Evolutionary conservation across 441 rosid species (phyloP).

Genomic region (Pelargonium australe): DNA sequence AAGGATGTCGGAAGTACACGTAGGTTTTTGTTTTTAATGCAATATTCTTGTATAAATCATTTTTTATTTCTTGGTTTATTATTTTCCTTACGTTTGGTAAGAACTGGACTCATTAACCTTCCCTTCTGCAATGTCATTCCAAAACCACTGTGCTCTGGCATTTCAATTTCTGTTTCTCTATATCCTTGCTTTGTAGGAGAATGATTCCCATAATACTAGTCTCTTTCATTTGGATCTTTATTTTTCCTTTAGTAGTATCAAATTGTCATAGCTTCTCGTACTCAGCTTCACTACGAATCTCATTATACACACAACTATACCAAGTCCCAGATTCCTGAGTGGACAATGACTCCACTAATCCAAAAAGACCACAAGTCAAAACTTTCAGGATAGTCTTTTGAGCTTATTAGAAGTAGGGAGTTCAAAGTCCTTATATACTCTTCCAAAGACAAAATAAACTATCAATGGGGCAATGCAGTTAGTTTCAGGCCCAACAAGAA

Average conservation of each 20-base stretch:
- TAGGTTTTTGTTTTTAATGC: constrained; percentile 4
- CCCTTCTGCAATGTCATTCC: not conserved
- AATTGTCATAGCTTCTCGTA: not conserved
- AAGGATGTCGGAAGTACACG: constrained; percentile 19
- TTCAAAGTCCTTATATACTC: not conserved
- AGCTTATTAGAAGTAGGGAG: not conserved
- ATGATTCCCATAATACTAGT: not conserved
- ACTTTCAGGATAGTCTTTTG: not conserved
- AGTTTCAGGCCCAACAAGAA: not conserved
- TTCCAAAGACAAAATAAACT: not conserved
- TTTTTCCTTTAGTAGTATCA: not conserved
- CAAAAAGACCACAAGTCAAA: not conserved
- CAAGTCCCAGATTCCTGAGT: not conserved
- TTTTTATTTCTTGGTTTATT: not conserved
- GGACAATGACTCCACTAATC: not conserved
- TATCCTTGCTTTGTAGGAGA: not conserved
- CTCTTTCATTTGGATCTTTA: not conserved
- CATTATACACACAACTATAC: not conserved
- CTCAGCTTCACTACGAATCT: not conserved
- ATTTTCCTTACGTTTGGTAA: too few species aligned
- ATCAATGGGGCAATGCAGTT: not conserved
- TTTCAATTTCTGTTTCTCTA: not conserved
- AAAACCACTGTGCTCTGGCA: not conserved
- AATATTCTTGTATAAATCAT: not conserved
- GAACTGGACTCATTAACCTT: not conserved